Evolutionary conservation across 305 asterid species (phyloP).

Genomic region (Fraxinus latifolia): DNA sequence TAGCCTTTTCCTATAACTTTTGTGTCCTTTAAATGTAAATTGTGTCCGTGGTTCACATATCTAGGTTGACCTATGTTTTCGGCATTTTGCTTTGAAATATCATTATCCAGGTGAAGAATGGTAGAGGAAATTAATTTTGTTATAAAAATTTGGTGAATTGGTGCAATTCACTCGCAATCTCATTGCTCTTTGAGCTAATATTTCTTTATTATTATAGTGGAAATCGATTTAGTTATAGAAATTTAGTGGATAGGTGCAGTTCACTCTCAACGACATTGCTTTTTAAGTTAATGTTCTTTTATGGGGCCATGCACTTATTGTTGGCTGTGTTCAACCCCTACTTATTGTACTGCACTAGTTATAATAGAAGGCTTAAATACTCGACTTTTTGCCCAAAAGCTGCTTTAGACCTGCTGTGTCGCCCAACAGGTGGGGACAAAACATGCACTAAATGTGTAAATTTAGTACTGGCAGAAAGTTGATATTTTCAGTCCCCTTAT

Average conservation of each 20-base stretch:
- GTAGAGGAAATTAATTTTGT: not conserved
- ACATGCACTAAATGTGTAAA: not conserved
- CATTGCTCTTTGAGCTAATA: not conserved
- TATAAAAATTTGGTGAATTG: not conserved
- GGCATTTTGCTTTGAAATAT: not conserved
- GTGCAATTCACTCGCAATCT: not conserved
- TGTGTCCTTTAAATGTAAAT: not conserved
- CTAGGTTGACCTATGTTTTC: not conserved
- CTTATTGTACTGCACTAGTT: not conserved
- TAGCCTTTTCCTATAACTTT: conserved; percentile 14
- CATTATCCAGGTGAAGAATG: not conserved
- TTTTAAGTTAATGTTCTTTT: not conserved
- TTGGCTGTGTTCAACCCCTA: not conserved
- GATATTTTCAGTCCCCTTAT: not conserved
- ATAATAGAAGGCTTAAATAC: not conserved
- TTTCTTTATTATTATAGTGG: not conserved
- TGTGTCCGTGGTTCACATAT: not conserved
- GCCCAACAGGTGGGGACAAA: not conserved
- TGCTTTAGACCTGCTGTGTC: not conserved
- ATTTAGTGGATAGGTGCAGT: not conserved
- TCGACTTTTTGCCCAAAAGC: not conserved
- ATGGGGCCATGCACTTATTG: not conserved
- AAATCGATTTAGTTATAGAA: not conserved
- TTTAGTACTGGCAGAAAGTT: not conserved
- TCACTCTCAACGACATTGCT: not conserved